These are phyloP conservation scores for Paramecium sexaurelia DNA, from an alignment of 73 alveolate genomes.

Conservation along the genomic window DNA sequence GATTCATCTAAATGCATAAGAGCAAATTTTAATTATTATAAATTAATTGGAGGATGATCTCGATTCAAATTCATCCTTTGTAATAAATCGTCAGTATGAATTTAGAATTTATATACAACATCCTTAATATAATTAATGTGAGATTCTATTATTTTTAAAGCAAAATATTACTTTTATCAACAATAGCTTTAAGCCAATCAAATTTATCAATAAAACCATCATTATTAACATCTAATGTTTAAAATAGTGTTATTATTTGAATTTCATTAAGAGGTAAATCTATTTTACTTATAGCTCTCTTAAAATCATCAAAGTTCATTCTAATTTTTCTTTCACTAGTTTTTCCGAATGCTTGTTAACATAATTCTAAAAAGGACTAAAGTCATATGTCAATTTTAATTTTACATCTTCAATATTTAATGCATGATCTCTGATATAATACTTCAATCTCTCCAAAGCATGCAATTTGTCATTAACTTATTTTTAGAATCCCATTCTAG, in stretches of 20 bases:
- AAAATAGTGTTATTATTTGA: conserved; percentile 50
- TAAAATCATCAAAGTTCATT: conserved; percentile 56
- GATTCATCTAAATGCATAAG: conserved; percentile 63
- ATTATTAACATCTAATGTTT: conserved; percentile 68
- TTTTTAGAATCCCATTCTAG: conserved; percentile 20
- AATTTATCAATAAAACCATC: conserved; percentile 72
- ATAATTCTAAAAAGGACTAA: conserved; percentile 61
- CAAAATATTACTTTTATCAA: conserved; percentile 49
- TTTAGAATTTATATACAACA: conserved; percentile 60
- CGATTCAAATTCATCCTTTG: conserved; percentile 60
- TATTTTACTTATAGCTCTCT: conserved; percentile 50
- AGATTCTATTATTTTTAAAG: conserved; percentile 21
- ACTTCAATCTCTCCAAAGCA: conserved; percentile 61
- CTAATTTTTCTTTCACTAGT: conserved; percentile 64
- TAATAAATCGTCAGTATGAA: conserved; percentile 66
- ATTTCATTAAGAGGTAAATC: conserved; percentile 60
- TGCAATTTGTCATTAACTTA: conserved; percentile 19
- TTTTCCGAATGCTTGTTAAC: conserved; percentile 64
- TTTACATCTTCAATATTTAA: conserved; percentile 61
- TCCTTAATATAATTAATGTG: conserved; percentile 64
- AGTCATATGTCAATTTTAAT: not conserved
- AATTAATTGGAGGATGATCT: conserved; percentile 59
- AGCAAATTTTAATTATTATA: conserved; percentile 58
- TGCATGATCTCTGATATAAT: conserved; percentile 59
- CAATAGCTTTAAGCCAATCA: conserved; percentile 63